Evolutionary conservation across 2,329 filamentous ascomycete species (phyloP), one percentile per base, ranked within the genome.

Genomic region (Claviceps quebecensis): DNA sequence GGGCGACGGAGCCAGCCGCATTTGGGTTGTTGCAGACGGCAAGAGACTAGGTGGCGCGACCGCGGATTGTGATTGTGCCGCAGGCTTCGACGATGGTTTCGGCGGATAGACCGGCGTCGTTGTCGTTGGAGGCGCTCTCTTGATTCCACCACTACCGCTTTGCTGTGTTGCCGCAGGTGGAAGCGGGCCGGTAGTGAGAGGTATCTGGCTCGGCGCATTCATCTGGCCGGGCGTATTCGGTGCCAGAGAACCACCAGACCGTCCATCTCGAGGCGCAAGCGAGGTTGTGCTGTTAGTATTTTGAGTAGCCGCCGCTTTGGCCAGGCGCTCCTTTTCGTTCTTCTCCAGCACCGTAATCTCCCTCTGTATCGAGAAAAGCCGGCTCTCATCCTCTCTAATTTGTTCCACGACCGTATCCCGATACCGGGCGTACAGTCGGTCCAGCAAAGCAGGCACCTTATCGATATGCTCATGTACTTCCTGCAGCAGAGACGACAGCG

Each of bases 391-490:
- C 51, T 85, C 78, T 53, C 77, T 74, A 53, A 96, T 86, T 60
- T 84, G 77, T 52, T 72, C 71, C n/a, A 88, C 75, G 47, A 84
- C 72, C 44, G 83, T 72, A 45, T 84, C 79, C 56, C 82, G 77
- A 64, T 94, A 96, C 55, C 79, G 76, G 13, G 78, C 75, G 63
- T 93, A 94, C 1, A 95, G 73, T 56, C 83, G 80, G 52, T 83
- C 74, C 47, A 94, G 77, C 45, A 95, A 69, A 29, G 75, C 70
- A 1, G 86, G 85, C 2, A 94, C 72, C 56, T 84, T 80, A 48
- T 84, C 78, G 29, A 76, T 66, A 64, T 88, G 80, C 56, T 82
- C 74, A 51, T 76, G 73, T 4, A 80, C 80, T 56, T 90, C 85
- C 56, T 79, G 75, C 29, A 34, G 9, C 29, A 88, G 69, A 1